Evolutionary conservation across 768 basidiomycete genomes (phyloP), one percentile per base, ranked within the genome.

Genomic region (Suillus discolor): DNA sequence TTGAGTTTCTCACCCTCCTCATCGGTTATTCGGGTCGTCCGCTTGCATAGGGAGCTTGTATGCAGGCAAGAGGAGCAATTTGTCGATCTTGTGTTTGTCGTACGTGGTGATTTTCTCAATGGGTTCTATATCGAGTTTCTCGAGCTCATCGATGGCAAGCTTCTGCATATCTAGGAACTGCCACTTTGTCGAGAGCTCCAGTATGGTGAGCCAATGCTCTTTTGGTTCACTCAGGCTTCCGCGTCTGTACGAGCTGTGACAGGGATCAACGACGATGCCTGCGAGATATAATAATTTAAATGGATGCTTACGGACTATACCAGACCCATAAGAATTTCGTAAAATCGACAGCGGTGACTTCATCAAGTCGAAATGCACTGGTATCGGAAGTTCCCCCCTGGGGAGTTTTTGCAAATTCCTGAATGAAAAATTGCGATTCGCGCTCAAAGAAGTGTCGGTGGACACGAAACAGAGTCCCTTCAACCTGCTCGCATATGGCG

Each of bases 91-190:
- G 72, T 84, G 84, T 20, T 71, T 71, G 54, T 88, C 87, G 68
- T 91, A 91, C 0, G 84, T 74, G 4, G 79, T 73, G 44, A 91
- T 85, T 31, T 87, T 86, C 6, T 86, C 81, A 0, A 89, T 79
- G 1, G 83, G 80, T 0, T 77, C 73, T 38, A 89, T 79, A 0
- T 74, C 39, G 11, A 84, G 75, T 66, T 80, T 78, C 62, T 87
- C 83, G 0, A 90, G 78, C 62, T 90, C 85, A 0, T 85, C 83
- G 0, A 89, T 74, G 0, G 88, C 87, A 0, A 79, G 86, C 54
- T 65, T 69, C 38, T 78, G 82, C 8, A 89, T 82, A 44, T 86
- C 82, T 0, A 67, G 67, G 66, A 91, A 91, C 0, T 70, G 41
- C 89, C 89, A 92, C 2, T 74, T 69, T 13, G 84, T 77, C 0